Evolutionary conservation across 441 rosid species (phyloP).

Genomic region (Croton laevigatus): DNA sequence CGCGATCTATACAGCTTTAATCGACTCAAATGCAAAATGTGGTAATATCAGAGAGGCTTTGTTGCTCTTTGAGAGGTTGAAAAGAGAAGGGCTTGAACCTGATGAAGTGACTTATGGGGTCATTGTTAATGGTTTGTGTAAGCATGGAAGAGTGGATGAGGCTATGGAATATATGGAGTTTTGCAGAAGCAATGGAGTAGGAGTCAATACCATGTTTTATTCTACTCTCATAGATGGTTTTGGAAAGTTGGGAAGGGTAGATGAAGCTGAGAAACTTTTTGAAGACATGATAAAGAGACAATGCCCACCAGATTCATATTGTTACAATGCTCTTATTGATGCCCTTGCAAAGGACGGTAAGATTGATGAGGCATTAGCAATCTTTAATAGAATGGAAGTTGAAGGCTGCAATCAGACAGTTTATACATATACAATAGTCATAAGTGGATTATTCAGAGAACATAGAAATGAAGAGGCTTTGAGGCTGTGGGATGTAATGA

Average conservation of each 20-base stretch:
- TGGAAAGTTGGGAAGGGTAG: constrained; percentile 79
- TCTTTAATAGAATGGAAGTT: constrained; percentile 69
- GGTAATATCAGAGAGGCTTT: constrained; percentile 64
- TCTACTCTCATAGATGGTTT: constrained; percentile 80
- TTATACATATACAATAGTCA: constrained; percentile 74
- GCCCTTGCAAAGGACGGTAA: constrained; percentile 58
- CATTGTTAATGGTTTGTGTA: constrained; percentile 62
- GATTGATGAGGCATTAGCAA: constrained; percentile 55
- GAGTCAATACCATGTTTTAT: constrained; percentile 69
- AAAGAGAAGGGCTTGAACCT: constrained; percentile 49
- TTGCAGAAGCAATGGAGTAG: constrained; percentile 47
- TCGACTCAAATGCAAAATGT: constrained; percentile 67
- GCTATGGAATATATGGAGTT: constrained; percentile 53
- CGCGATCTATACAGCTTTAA: constrained; percentile 70
- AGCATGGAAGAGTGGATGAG: constrained; percentile 65
- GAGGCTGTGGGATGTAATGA: constrained; percentile 76
- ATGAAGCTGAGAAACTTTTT: constrained; percentile 74
- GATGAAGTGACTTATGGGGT: constrained; percentile 71
- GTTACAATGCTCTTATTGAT: constrained; percentile 80
- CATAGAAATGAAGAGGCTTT: constrained; percentile 77
- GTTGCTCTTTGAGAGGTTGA: constrained; percentile 67
- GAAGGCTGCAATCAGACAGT: constrained; percentile 84
- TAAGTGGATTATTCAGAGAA: constrained; percentile 58
- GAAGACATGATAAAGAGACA: constrained; percentile 70
- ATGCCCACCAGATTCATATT: constrained; percentile 66